Evolutionary conservation across 352 stramenopile species (phyloP), one percentile per base, ranked within the genome.

Genomic region (Phytophthora kernoviae): DNA sequence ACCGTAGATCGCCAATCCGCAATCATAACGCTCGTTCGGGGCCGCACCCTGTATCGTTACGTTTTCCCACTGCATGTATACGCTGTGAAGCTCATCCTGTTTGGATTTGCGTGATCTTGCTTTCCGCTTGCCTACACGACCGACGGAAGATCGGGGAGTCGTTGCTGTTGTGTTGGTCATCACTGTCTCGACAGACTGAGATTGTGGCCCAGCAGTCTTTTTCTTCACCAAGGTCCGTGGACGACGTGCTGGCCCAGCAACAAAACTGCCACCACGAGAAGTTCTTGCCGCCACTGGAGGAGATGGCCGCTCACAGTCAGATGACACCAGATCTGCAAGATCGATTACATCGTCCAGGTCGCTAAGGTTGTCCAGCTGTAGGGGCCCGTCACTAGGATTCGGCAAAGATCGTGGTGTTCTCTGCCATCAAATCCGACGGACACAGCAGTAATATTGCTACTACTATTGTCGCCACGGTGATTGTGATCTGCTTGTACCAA

Each of bases 321-420:
- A 81, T 4, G 73, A 73, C 21, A 87, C 61, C 18, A 87, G 58
- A 22, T 87, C 75, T n/a, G 75, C 72, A 1, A 87, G 67, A 42
- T 87, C 66, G 44, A 87, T 83, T 34, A 81, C 77, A 37, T 84
- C 77, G 36, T 79, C 72, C 53, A 84, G 73, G 54, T 87, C 75
- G 30, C 75, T 87, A 18, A 84, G 52, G 24, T 63, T 77, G 51
- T 84, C 75, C 15, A 84, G 60, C 37, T 79, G 69, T 15, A 81
- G 52, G 40, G 62, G 48, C 15, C 62, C 40, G 32, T 82, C 71
- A 42, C 45, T 76, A 14, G 59, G 26, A 27, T 77, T 71, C 8
- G 65, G 46, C 3, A 71, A 57, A 81, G 27, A 10, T 72, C 66
- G n/a, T 70, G 51, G 7, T 63, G 41, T 9, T 11, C 12, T 36